Evolutionary conservation across 2,329 filamentous ascomycete genomes (phyloP), one percentile per base, ranked within the genome.

Genomic region (Fusarium sp.): DNA sequence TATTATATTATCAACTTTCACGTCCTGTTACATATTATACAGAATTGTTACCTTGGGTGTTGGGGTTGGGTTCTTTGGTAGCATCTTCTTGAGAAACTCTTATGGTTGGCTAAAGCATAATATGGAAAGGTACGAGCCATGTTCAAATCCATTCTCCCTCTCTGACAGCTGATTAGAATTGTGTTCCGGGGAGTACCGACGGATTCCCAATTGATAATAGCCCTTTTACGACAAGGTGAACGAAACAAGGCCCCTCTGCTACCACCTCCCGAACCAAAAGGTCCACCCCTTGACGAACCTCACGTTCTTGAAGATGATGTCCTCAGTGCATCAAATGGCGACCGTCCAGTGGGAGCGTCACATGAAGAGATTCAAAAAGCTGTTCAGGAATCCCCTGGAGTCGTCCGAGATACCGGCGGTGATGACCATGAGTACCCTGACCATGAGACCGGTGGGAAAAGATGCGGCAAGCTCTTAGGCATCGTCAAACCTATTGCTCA

Each of bases 121-220:
- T 2, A n/a, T 42, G 3, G 25, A 38, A 11, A 83, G 91, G 77
- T 95, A 92, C 91, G 86, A 2, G 91, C 75, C 91, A 90, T 73
- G 20, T 14, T 7, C 0, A 14, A 4, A 3, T 3, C 2, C 1
- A 22, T 22, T 22, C 22, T 22, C 22, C 22, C 4, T 7, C 81
- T 91, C 9, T 84, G 93, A 69, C 17, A 27, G 73, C 81, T 91
- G 8, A 85, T 89, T 65, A 94, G 93, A 71, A 92, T 91, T 2
- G 77, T 94, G 1, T 88, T 95, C 62, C 93, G 92, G 76, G 92
- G 92, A 20, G 90, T 94, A 0, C 93, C 93, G 0, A 95, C 93
- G 5, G 94, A 95, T 77, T 92, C 92, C 5, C 93, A 95, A 76
- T 86, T 95, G 18, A 91, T 93, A 0, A 83, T 95, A 42, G 94